Evolutionary conservation across 2,329 filamentous ascomycete genomes (phyloP), one percentile per base, ranked within the genome.

Genomic region (Fusarium protoensiforme): DNA sequence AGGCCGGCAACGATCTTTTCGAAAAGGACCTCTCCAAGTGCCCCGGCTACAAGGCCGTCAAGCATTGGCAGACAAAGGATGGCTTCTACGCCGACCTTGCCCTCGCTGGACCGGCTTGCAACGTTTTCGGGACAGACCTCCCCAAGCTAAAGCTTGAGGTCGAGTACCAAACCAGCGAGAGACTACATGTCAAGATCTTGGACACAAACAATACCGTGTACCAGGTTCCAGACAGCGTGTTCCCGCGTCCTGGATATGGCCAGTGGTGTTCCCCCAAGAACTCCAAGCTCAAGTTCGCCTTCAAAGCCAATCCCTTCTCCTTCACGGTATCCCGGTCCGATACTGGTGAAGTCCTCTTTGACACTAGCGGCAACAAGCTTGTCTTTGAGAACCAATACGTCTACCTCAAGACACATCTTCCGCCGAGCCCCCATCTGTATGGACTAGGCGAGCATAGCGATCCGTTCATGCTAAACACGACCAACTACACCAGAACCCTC

Each of bases 351-450:
- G 85, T 90, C 2, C 82, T 95, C 4, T 95, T 95, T 48, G 91
- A 95, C 76, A 93, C 92, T 0, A 90, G 90, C 1, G 91, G 87
- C 1, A 88, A 89, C 5, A 85, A 86, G 10, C 83, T 96, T 13
- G 85, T 96, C 48, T 96, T 95, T 75, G 92, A 96, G 82, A 90
- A 90, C 13, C 93, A 96, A 80, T 96, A 94, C 77, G 82, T 96
- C 27, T 89, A 91, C 22, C 85, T 96, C 67, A 88, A 92, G 48
- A 95, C 93, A 2, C 88, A 86, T 68, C 85, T 96, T 13, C 93
- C 94, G 0, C 81, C 88, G 1, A 85, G 90, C 61, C 92, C 93
- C 0, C 90, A 92, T 75, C 83, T 96, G 7, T 96, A 96, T 78
- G 94, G 94, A 1, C 86, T 96, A 2, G 94, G 94, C 38, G 93